Base-by-base conservation (phyloP, 2,329 filamentous ascomycete genomes). In the Colletotrichum cordylinicola region DNA sequence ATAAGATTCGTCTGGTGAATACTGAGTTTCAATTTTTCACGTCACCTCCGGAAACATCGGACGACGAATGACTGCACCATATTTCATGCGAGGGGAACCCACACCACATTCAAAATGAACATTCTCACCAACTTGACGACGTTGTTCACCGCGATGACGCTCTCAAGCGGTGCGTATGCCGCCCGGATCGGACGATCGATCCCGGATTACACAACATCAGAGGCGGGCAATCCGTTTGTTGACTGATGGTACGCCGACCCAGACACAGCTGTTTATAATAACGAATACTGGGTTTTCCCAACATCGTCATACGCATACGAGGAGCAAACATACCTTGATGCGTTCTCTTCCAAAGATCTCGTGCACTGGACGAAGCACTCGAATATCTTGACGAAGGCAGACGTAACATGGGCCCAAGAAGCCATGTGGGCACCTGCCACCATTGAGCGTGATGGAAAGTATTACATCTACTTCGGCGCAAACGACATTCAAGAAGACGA, bases 391-490 rank as follows among this genome's bases (percentile, higher is more conserved):
- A 86, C 58, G 0, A 81, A 79, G n/a, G 86, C 86, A 12, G 87
- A 92, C 70, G 87, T 94, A 2, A 91, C 91, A 4, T 94, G 92
- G 92, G 91, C 91, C 1, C 88, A 86, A 2, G 92, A 92, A 77
- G 92, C 93, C 78, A 88, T 92, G 7, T 93, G 92, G 92, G 92
- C 92, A 0, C 92, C 92, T 0, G 91, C 92, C 68, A 91, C 92
- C 4, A 90, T 90, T 2, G 83, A 85, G 64, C 90, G 90, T 72
- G 85, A 90, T 74, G 91, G 90, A 0, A 92, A 91, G 82, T 94
- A 90, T 82, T 93, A 92, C 78, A 89, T 93, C 29, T 93, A 91
- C 82, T 93, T 92, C 82, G 88, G 84, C 35, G 88, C 87, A 43
- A 89, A 89, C 52, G 88, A 89, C 70, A 86, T 87, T 60, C 85